Conservation (phyloP, 495 filamentous ascomycete species). For the Rostrohypoxylon terebratum region DNA sequence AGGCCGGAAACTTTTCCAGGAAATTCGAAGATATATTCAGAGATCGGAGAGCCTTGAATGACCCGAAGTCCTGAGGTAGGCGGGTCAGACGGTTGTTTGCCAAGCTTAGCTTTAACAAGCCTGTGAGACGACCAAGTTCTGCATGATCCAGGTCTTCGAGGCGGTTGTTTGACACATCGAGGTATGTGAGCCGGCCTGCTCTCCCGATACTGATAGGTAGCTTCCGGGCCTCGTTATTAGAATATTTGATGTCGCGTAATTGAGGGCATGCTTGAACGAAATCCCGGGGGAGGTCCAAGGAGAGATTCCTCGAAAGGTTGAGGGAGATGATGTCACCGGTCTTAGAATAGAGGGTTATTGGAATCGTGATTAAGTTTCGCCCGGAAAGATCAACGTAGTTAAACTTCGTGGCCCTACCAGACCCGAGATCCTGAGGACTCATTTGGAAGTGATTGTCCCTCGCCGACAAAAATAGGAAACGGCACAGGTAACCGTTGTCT, state of each 20-base stretch:
- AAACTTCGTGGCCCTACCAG: constrained; percentile 83
- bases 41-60: constrained; percentile 79
- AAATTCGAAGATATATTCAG: constrained; percentile 94
- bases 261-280: constrained; percentile 95
- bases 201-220: constrained; percentile 87
- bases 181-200: constrained; percentile 82
- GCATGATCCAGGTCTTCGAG: constrained; percentile 88
- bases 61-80: constrained; percentile 83
- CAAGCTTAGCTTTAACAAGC: constrained; percentile 90
- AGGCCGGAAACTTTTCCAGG: constrained; percentile 83
- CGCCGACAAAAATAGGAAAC: constrained; percentile 92
- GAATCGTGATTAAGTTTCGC: constrained; percentile 94
- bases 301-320: constrained; percentile 91
- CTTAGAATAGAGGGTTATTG: constrained; percentile 91
- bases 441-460: constrained; percentile 81
- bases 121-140: constrained; percentile 67
- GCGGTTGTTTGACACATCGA: constrained; percentile 95
- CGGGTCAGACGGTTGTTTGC: constrained; percentile 87
- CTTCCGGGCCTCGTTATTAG: constrained; percentile 87
- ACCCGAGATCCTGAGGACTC: constrained; percentile 74
- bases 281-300: constrained; percentile 92
- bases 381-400: constrained; percentile 92
- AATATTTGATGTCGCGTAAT: constrained; percentile 93
- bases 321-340: constrained; percentile 93
- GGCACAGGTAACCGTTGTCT: constrained; percentile 95